Base-by-base conservation (phyloP, 495 filamentous ascomycete species). In the Annulohypoxylon maeteangense region DNA sequence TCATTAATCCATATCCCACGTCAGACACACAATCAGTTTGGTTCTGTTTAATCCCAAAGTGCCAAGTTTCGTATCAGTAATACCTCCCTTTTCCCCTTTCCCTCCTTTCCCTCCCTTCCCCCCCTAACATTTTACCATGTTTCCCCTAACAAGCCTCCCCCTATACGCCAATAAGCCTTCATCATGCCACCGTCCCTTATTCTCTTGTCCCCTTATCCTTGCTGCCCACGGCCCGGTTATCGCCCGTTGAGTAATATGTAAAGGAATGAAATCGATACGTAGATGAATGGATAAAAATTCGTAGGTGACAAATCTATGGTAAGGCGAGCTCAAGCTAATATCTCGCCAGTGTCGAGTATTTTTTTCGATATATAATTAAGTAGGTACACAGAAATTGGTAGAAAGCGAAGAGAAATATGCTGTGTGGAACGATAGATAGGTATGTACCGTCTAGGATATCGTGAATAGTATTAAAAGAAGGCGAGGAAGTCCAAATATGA, bases 1-100 rank as follows among this genome's bases (percentile, higher is more conserved):
- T 67, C 64, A 54, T 67, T 67, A 61, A 67, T 61, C 64, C 56
- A 25, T 67, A 67, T 51, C 55, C 64, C 56, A 20, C 60, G 20
- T 31, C 14, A 66, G 45, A 14, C 57, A 48, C 45, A 48, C 57
- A 48, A 48, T 20, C 12, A 57, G 8, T 20, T 50, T 38, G 53
- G 54, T 57, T 22, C 47, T 16, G 36, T 64, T 32, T 14, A 16
- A 10, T 53, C 61, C 50, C 27, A 54, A 22, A 54, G 34, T 14
- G 58, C 50, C 48, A 16, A 56, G 36, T 36, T 34, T 54, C 27
- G 50, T 54, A 54, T 10, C 62, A 56, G 11, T 1, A 32, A 54
- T 32, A 45, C 54, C 44, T 58, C 51, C 51, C 51, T 54, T 48
- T 16, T 44, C n/a, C 20, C 31, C 32, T 31, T 54, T 18, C 12